Evolutionary conservation across 805 yeast genomes (phyloP), one percentile per base, ranked within the genome.

Genomic region (Wickerhamomyces mucosus): DNA sequence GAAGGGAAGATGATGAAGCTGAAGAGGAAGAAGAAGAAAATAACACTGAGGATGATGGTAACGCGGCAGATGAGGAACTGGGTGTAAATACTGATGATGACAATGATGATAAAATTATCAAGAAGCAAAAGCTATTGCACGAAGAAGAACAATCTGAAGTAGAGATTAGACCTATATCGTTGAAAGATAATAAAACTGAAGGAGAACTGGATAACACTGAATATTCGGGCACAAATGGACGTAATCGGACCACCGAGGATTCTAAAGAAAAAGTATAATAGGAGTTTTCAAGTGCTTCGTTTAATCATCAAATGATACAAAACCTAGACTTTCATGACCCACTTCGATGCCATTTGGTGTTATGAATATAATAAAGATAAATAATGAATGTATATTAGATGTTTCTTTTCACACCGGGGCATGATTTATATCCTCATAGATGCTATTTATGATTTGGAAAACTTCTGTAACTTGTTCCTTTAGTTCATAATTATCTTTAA

Each of bases 391-490:
- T 14, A 13, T 25, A 7, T n/a, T n/a, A n/a, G n/a, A n/a, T n/a
- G n/a, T n/a, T n/a, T n/a, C n/a, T n/a, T n/a, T n/a, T n/a, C n/a
- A n/a, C n/a, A n/a, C n/a, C n/a, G n/a, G n/a, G n/a, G n/a, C n/a
- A n/a, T n/a, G n/a, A 18, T 4, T 26, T 10, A 14, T 26, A 3
- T 32, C 13, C 31, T 59, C 62, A 54, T 65, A 65, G 1, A 63
- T 21, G 12, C 47, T 52, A 37, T 68, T 67, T 5, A 68, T 51
- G 3, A 55, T 37, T 41, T 68, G 73, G 39, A 67, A 68, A 3
- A 59, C 48, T n/a, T 36, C 38, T 0, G 71, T 68, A 9, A 65
- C 55, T 23, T 44, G 47, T 3, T 38, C 37, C 29, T 50, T 46
- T 11, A 41, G 19, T 5, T 29, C 21, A 16, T 32, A 19, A 17